A percentile compares a stretch with the other conserved stretches of the same genome.
Conservation (phyloP, 169 alveolate species). For the Eimeria acervulina region DNA sequence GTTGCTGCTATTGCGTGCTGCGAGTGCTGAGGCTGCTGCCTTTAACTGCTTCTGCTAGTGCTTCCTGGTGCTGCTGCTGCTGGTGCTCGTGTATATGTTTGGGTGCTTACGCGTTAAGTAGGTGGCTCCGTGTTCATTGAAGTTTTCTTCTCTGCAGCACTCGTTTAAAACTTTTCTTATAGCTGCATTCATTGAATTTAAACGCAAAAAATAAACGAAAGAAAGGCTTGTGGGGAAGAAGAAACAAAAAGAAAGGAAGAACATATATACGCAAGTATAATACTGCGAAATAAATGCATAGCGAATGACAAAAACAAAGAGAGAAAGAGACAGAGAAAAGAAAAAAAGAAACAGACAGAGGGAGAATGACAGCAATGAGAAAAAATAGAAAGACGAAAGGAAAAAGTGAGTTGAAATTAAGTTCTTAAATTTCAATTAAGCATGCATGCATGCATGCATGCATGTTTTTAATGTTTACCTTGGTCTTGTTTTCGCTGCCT, state of each 20-base stretch:
- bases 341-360: too few species aligned
- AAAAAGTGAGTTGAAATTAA: too few species aligned
- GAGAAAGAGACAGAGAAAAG: neutral
- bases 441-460: neutral
- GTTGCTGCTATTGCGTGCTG: too few species aligned
- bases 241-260: too few species aligned
- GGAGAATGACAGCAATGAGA: neutral
- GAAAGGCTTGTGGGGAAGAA: too few species aligned
- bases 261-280: too few species aligned
- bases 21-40: too few species aligned
- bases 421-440: too few species aligned
- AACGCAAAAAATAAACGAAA: neutral
- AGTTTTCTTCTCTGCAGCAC: constrained; percentile 25
- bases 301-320: neutral
- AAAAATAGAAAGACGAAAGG: neutral
- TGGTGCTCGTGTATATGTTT: neutral
- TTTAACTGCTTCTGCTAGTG: too few species aligned
- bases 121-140: neutral
- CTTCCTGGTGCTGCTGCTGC: too few species aligned
- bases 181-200: neutral
- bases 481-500: neutral
- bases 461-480: neutral
- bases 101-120: neutral
- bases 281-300: neutral
- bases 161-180: neutral